phyloP scores from a whole-genome alignment of 108 stramenopile species.

The Skeletonema grethae region DNA sequence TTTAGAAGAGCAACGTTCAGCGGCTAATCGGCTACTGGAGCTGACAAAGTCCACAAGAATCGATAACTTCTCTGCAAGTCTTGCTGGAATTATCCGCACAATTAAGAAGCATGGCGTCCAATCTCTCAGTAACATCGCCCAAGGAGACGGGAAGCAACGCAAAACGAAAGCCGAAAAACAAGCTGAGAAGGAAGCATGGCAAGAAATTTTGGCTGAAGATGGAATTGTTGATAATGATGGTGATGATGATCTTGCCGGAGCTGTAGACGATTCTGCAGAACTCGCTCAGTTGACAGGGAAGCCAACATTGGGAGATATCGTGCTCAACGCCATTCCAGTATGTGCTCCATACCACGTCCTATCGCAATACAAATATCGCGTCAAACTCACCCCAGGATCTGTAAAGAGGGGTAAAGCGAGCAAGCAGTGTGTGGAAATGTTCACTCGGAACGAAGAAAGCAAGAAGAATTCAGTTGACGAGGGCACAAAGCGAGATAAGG shows the following conservation, averaged over 20 bases:
- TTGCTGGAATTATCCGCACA: slow-evolving; percentile 83
- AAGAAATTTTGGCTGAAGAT: slow-evolving; percentile 79
- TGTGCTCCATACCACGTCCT: slow-evolving; percentile 92
- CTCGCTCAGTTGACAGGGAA: slow-evolving; percentile 83
- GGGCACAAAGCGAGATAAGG: slow-evolving; percentile 53
- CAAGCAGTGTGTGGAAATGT: slow-evolving; percentile 84
- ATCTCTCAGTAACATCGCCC: slow-evolving; percentile 9
- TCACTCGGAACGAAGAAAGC: slow-evolving; percentile 51
- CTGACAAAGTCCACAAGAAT: slow-evolving; percentile 61
- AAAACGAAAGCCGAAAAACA: slow-evolving; percentile 81
- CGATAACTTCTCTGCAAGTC: slow-evolving; percentile 86
- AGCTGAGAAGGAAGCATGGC: slow-evolving; percentile 74
- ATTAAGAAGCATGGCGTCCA: slow-evolving; percentile 68
- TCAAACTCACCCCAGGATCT: slow-evolving; percentile 88
- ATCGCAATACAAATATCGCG: slow-evolving; percentile 83
- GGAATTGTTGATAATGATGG: slow-evolving; percentile 65
- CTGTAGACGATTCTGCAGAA: slow-evolving; percentile 78
- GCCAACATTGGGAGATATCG: slow-evolving; percentile 76
- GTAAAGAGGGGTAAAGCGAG: slow-evolving; percentile 86
- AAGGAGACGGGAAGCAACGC: slow-evolving; percentile 49
- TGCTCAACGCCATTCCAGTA: slow-evolving; percentile 91
- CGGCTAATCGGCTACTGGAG: slow-evolving; percentile 64
- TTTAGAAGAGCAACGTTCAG: slow-evolving; percentile 61
- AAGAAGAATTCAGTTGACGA: slow-evolving; percentile 31
- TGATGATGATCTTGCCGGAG: slow-evolving; percentile 55